phyloP scores from a whole-genome alignment of 1,284 basidiomycete species.

The Malassezia sp. region DNA sequence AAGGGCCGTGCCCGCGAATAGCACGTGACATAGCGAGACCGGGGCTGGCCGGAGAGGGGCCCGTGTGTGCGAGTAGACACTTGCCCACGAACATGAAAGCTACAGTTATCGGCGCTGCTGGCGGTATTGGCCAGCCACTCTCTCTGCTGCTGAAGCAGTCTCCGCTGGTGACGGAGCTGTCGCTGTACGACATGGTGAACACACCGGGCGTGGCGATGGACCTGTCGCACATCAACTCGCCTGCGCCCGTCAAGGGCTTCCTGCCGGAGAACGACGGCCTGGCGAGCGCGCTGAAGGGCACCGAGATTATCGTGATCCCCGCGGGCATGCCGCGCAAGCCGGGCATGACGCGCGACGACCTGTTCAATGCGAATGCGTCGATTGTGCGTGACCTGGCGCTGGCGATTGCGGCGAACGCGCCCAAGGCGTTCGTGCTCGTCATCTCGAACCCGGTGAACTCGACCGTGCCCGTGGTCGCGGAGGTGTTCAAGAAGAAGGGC shows the following conservation, averaged over 20 bases:
- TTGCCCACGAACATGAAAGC: constrained; percentile 45
- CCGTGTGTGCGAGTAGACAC: no score
- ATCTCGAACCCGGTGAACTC: constrained; percentile 95
- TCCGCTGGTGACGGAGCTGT: constrained; percentile 61
- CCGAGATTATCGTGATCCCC: constrained; percentile 85
- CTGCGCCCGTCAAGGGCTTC: constrained; percentile 47
- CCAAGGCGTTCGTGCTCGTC: constrained; percentile 85
- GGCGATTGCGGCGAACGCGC: constrained; percentile 69
- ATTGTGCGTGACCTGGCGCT: constrained; percentile 88
- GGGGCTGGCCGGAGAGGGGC: no score
- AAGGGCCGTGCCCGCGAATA: constrained; percentile 6
- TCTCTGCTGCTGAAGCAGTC: constrained; percentile 79
- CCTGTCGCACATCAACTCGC: constrained; percentile 68
- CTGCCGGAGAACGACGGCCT: constrained; percentile 59
- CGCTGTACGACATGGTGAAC: constrained; percentile 74
- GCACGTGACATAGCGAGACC: background rate
- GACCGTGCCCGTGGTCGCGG: constrained; percentile 90
- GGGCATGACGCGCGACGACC: constrained; percentile 65
- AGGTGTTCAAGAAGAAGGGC: constrained; percentile 83
- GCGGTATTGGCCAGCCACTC: constrained; percentile 63
- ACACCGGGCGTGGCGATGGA: constrained; percentile 92
- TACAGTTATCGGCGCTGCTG: constrained; percentile 44
- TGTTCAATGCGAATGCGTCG: constrained; percentile 93
- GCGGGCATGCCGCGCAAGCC: constrained; percentile 89
- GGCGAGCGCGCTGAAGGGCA: constrained; percentile 68